Evolutionary conservation across 495 filamentous ascomycete species (phyloP).

Genomic region (Penicillium atrosanguineum): DNA sequence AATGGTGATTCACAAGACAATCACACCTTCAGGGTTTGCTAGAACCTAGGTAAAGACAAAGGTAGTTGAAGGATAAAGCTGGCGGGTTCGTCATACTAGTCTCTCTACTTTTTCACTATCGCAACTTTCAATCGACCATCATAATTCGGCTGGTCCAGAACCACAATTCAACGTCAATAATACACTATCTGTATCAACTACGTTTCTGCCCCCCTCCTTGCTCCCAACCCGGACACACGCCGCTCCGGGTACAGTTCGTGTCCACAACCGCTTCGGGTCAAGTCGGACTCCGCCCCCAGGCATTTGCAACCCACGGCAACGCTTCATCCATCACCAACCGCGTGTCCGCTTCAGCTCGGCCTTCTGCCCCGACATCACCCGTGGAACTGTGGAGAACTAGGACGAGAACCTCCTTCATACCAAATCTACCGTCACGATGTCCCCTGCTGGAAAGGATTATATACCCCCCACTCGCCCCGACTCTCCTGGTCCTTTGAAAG

Average conservation of each 20-base stretch:
- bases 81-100: slow-evolving; percentile 3
- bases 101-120: slow-evolving; percentile 12
- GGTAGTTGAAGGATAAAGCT: neutral
- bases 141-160: neutral
- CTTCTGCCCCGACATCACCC: slow-evolving; percentile 43
- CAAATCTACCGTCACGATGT: slow-evolving; percentile 28
- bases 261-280: slow-evolving; percentile 37
- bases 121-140: neutral
- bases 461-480: slow-evolving; percentile 41
- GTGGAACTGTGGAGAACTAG: slow-evolving; percentile 44
- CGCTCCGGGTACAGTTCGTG: slow-evolving; percentile 40
- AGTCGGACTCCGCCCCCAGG: slow-evolving; percentile 30
- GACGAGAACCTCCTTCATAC: slow-evolving; percentile 29
- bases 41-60: slow-evolving; percentile 3
- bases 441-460: slow-evolving; percentile 45
- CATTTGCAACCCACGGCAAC: slow-evolving; percentile 34
- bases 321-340: slow-evolving; percentile 27
- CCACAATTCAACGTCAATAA: neutral
- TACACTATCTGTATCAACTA: neutral
- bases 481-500: slow-evolving; percentile 49
- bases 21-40: neutral
- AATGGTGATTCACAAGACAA: neutral
- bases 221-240: neutral
- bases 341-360: slow-evolving; percentile 35
- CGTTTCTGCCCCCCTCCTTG: neutral